These are phyloP conservation scores for Hibiscus tridactylites DNA, from an alignment of 345 rosid genomes.

Conservation along the genomic window DNA sequence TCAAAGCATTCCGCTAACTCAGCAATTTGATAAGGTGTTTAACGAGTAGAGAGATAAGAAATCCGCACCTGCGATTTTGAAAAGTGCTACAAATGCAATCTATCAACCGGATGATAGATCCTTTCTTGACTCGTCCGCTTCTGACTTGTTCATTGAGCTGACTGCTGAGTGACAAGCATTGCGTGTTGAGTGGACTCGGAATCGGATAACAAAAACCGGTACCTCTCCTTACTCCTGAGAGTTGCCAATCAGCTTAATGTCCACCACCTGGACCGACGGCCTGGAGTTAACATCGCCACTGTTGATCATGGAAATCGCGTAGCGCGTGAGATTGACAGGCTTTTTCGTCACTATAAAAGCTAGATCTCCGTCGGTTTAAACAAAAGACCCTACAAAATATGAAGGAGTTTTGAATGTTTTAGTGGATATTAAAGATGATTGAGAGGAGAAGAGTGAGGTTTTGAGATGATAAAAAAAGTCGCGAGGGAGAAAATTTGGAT, in stretches of 20 bases:
- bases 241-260: constrained; percentile 50
- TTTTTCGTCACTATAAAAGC: constrained; percentile 16
- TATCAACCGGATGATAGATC: constrained; percentile 74
- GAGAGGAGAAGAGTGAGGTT: background rate
- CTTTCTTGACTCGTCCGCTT: constrained; percentile 46
- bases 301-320: constrained; percentile 55
- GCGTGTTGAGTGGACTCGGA: constrained; percentile 60
- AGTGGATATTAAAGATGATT: background rate
- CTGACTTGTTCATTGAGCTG: constrained; percentile 74
- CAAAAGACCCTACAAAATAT: background rate
- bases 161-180: constrained; percentile 74
- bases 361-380: background rate
- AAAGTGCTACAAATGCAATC: constrained; percentile 76
- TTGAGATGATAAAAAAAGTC: background rate
- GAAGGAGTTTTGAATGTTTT: background rate
- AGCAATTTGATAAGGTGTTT: background rate
- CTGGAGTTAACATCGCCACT: constrained; percentile 68
- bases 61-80: constrained; percentile 54
- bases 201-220: constrained; percentile 62
- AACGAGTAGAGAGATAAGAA: background rate
- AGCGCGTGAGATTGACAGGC: constrained; percentile 67
- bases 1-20: background rate
- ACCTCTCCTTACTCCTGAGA: constrained; percentile 75
- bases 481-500: background rate
- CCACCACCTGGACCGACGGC: constrained; percentile 74